Evolutionary conservation across 768 basidiomycete genomes (phyloP), one percentile per base, ranked within the genome.

Genomic region (Kwoniella mangroviensis): DNA sequence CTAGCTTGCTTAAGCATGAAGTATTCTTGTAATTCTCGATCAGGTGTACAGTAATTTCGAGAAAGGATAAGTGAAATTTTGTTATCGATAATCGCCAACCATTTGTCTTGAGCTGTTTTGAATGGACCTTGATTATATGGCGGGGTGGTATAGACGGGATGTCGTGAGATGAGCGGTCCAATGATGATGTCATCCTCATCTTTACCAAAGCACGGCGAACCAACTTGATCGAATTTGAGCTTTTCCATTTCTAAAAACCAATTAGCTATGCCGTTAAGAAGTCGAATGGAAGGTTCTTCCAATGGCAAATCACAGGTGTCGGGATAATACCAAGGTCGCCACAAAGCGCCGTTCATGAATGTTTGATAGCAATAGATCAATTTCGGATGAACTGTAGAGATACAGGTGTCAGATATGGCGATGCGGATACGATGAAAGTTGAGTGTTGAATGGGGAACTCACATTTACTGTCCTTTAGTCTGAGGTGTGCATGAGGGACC

Each of bases 111-210:
- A 19, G 63, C 21, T 7, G 68, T 66, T 1, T 22, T 34, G 69
- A 65, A 71, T 17, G 73, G 69, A 19, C 66, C 67, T 9, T 49
- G 34, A 55, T 55, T 65, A 11, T 63, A 72, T 22, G 71, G 71
- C 17, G 42, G n/a, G 45, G 42, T 41, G 52, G 2, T 22, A 41
- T 7, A 58, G 34, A 21, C n/a, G 17, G 49, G 62, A 26, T 26
- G 12, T 24, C 51, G 42, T 28, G 11, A 22, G 28, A 67, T 60
- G 26, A 54, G 40, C 19, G 60, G 72, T 24, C 70, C 70, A 10
- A 74, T 43, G 19, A 34, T 40, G 24, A 61, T 51, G 19, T 49
- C 45, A 49, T 49, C 54, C 9, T 56, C 68, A 15, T 68, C 28
- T 13, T 24, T 0, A 24, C 54, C 63, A 19, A 57, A 24, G n/a